Evolutionary conservation across 768 basidiomycete species (phyloP), one percentile per base, ranked within the genome.

Genomic region (Tulasnella sp.): DNA sequence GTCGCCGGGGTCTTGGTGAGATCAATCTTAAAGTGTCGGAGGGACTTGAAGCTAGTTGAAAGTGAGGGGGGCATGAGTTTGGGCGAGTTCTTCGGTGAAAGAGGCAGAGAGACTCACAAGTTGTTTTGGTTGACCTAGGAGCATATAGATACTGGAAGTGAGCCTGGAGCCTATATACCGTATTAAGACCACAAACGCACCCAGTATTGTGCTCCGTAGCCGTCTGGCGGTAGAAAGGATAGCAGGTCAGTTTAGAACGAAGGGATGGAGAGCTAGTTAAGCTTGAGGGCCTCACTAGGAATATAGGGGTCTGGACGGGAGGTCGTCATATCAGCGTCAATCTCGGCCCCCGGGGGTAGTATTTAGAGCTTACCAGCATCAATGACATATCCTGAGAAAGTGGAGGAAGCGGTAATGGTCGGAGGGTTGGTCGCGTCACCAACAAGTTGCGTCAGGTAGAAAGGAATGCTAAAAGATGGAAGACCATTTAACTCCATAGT

Each of bases 321-420:
- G 15, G 21, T 44, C 15, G 29, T 56, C 17, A 44, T 34, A 42
- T 30, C 24, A 3, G 11, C 10, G 11, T 11, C 11, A n/a, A n/a
- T n/a, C n/a, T n/a, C n/a, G 8, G 43, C 1, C 25, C 25, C 24
- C 9, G 15, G 4, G 4, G 25, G 29, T 17, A 29, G 12, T 21
- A n/a, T 8, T 19, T 38, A n/a, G 54, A 31, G 67, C 72, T 22
- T 51, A 87, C 54, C 54, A 24, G 54, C 54, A 43, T 85, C 87
- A 53, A 89, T 86, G 51, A 89, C 82, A 24, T 87, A 86, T 58
- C 85, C 75, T 7, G 85, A 87, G 9, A 70, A 68, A 69, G 88
- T 89, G 27, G 70, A 72, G 4, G 80, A 62, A 17, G 77, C 71
- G 0, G 86, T 87, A 30, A 89, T 72, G 0, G 80, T 87, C 1